Conservation (phyloP, 176 grass and related monocot species). For the Paspalum vaginatum region DNA sequence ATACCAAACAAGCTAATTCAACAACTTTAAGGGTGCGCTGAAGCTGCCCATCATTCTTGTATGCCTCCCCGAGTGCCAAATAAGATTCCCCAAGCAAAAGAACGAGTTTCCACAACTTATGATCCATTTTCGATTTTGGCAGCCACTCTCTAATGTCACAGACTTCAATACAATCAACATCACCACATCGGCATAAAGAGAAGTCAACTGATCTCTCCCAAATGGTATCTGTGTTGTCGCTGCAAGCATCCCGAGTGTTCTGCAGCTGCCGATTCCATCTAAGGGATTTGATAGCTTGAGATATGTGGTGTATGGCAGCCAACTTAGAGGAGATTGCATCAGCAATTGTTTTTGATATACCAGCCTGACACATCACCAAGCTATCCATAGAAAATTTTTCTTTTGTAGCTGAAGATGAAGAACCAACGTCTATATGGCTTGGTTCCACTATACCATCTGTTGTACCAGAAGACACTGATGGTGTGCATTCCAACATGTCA, state of each 20-base stretch:
- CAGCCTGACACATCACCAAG: constrained; percentile 70
- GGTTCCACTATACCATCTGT: constrained; percentile 29
- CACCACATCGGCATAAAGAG: constrained; percentile 80
- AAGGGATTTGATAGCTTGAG: constrained; percentile 97
- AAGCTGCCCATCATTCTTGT: constrained; percentile 84
- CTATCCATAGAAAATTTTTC: constrained; percentile 46
- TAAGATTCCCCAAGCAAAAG: constrained; percentile 98
- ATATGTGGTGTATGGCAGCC: constrained; percentile 96
- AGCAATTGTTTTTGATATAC: constrained; percentile 59
- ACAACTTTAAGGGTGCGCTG: constrained; percentile 82
- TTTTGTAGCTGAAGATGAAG: constrained; percentile 46
- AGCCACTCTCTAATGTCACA: constrained; percentile 97
- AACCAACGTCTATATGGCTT: constrained; percentile 35
- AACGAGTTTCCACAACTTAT: constrained; percentile 97
- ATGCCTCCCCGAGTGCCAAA: constrained; percentile 86
- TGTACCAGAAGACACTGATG: constrained; percentile 34
- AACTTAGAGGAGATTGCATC: constrained; percentile 96
- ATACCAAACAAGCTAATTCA: constrained; percentile 90
- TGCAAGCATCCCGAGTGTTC: constrained; percentile 56
- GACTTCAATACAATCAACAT: constrained; percentile 95
- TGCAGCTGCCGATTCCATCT: constrained; percentile 94
- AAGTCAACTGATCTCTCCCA: constrained; percentile 73
- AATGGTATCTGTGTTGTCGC: constrained; percentile 52
- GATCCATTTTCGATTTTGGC: constrained; percentile 93
- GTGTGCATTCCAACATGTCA: constrained; percentile 41